Evolutionary conservation across 345 rosid species (phyloP).

Genomic region (Pistacia vera): DNA sequence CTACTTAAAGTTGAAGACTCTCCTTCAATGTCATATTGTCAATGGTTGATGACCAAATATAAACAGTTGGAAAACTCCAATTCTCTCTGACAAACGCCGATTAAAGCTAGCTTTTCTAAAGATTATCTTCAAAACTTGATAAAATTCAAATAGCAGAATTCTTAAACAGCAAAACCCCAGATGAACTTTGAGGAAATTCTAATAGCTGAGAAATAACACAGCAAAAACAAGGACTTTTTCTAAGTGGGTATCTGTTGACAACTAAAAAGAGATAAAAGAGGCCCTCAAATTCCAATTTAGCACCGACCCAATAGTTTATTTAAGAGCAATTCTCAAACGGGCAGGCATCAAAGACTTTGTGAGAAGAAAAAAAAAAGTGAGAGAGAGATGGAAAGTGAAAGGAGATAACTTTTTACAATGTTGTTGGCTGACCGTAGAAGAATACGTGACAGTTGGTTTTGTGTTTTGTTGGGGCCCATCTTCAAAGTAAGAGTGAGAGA

Average conservation of each 20-base stretch:
- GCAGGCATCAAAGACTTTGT: constrained; percentile 44
- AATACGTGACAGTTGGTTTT: constrained; percentile 42
- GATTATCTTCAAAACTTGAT: background rate
- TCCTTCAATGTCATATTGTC: constrained; percentile 6
- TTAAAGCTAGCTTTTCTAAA: background rate
- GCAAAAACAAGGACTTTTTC: constrained; percentile 17
- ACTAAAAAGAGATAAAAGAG: constrained; percentile 25
- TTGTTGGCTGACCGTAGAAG: constrained; percentile 18
- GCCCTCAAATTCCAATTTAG: constrained; percentile 29
- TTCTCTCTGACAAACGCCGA: background rate
- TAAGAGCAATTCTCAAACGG: constrained; percentile 20
- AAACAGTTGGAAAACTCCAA: background rate
- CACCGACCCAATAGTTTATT: constrained; percentile 59
- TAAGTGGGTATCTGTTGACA: constrained; percentile 44
- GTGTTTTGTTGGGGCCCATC: constrained; percentile 36
- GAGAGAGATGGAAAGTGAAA: constrained; percentile 24
- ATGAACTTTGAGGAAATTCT: background rate
- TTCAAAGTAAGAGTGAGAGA: constrained; percentile 3
- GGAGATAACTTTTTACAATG: constrained; percentile 27
- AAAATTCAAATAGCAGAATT: background rate
- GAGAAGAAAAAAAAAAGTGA: constrained; percentile 18
- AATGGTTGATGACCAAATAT: background rate
- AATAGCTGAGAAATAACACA: constrained; percentile 5
- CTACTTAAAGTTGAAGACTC: background rate
- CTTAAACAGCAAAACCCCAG: constrained; percentile 12